These are phyloP conservation scores for Cladosporium austrohemisphaericum DNA, from an alignment of 2,329 filamentous ascomycete species.

Conservation along the genomic window DNA sequence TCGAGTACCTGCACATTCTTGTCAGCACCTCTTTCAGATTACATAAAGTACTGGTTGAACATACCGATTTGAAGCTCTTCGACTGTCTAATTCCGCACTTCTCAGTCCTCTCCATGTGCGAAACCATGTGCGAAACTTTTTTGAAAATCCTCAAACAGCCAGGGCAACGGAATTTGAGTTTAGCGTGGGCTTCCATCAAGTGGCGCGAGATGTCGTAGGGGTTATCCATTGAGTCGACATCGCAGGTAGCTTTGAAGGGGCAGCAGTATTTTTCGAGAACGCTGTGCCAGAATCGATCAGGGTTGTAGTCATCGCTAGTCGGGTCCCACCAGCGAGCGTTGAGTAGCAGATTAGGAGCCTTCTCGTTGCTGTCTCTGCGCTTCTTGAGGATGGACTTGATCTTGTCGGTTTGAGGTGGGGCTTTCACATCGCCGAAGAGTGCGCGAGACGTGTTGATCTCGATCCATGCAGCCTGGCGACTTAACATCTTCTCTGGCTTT, in stretches of 20 bases:
- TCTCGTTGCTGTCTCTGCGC: background rate
- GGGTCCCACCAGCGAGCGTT: conserved; percentile 40
- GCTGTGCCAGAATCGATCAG: conserved; percentile 45
- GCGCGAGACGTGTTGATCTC: conserved; percentile 19
- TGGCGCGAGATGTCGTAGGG: conserved; percentile 29
- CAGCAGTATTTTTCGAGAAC: conserved; percentile 50
- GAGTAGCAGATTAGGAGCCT: background rate
- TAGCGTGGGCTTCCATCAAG: conserved; percentile 28
- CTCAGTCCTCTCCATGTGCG: conserved; percentile 39
- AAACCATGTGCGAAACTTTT: conserved; percentile 35
- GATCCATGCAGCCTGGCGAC: conserved; percentile 16
- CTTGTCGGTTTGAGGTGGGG: conserved; percentile 24
- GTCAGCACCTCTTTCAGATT: background rate
- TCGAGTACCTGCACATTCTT: conserved; percentile 30
- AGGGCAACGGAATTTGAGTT: conserved; percentile 36
- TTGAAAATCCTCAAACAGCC: conserved; percentile 41
- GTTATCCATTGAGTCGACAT: conserved; percentile 29
- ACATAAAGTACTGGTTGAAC: background rate
- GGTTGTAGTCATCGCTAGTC: conserved; percentile 45
- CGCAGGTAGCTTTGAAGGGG: conserved; percentile 50
- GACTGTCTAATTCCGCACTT: conserved; percentile 35
- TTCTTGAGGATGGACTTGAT: conserved; percentile 31
- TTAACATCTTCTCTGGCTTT: background rate
- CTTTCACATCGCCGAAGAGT: conserved; percentile 37
- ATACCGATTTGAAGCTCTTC: conserved; percentile 31